Evolutionary conservation across 2,329 filamentous ascomycete species (phyloP).

Genomic region (Exophiala phaeomuriformis): DNA sequence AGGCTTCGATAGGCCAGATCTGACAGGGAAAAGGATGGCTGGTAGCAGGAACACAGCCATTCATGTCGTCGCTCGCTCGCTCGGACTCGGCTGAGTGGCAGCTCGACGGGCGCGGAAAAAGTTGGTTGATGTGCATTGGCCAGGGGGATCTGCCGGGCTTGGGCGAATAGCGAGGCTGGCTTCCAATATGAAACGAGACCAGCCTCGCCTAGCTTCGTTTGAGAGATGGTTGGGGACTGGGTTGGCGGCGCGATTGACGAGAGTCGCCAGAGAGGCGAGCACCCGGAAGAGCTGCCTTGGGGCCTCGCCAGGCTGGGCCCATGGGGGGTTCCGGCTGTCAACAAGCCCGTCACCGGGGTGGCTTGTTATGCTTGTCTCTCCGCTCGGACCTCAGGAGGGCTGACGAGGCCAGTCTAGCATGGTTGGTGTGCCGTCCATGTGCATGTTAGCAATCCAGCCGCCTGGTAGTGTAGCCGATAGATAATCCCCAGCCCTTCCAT

Average conservation of each 20-base stretch:
- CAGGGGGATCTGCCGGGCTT: neutral
- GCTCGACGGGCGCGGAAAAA: neutral
- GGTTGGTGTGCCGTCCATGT: neutral
- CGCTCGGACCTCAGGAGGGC: constrained; percentile 11
- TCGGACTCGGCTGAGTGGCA: neutral
- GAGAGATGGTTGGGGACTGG: constrained; percentile 9
- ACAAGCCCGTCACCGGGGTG: neutral
- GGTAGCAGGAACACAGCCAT: constrained; percentile 6
- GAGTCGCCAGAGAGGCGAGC: constrained; percentile 1
- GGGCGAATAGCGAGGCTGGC: constrained; percentile 12
- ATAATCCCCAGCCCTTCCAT: constrained; percentile 3
- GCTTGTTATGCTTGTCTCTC: constrained; percentile 7
- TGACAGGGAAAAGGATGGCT: constrained; percentile 11
- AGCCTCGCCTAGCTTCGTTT: constrained; percentile 10
- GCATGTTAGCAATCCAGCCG: neutral
- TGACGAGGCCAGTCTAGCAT: constrained; percentile 1
- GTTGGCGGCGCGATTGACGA: constrained; percentile 15
- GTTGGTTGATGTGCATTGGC: constrained; percentile 9
- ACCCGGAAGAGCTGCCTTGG: neutral
- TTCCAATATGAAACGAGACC: constrained; percentile 15
- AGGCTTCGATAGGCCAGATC: neutral
- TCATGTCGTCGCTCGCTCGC: neutral
- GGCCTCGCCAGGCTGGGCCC: neutral
- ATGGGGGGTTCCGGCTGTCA: neutral
- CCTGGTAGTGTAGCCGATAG: constrained; percentile 1